phyloP scores from a whole-genome alignment of 2,329 filamentous ascomycete genomes.

The Fonsecaea pedrosoi region DNA sequence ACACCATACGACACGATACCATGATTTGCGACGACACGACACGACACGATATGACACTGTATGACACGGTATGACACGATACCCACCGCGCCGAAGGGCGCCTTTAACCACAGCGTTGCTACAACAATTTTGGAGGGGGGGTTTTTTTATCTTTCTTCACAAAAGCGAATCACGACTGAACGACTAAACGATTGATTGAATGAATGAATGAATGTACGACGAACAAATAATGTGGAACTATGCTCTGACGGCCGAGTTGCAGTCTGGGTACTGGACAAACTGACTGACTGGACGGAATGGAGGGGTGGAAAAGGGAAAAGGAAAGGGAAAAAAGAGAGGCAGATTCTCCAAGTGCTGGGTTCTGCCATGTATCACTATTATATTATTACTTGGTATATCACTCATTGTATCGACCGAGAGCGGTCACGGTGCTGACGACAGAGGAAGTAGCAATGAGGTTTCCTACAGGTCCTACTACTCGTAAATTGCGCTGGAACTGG shows the following conservation, averaged over 20 bases:
- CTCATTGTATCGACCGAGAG: too few relatives aligned
- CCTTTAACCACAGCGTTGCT: not conserved
- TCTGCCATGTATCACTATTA: not conserved
- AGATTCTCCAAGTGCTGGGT: conserved; percentile 16
- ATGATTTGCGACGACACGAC: not conserved
- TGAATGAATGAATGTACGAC: too few relatives aligned
- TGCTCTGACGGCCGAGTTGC: too few relatives aligned
- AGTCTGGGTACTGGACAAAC: too few relatives aligned
- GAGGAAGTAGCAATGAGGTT: too few relatives aligned
- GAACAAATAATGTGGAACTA: too few relatives aligned
- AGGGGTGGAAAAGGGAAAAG: not conserved
- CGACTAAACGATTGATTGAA: too few relatives aligned
- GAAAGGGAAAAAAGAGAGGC: not conserved
- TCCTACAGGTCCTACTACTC: too few relatives aligned
- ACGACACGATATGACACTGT: not conserved
- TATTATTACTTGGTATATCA: not conserved
- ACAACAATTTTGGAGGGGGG: not conserved
- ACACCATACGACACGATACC: too few relatives aligned
- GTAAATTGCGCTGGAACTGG: not conserved
- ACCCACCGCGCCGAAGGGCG: not conserved
- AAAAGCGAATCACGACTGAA: not conserved
- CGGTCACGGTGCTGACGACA: too few relatives aligned
- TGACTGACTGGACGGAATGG: not conserved
- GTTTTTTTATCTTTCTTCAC: not conserved
- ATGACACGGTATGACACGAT: not conserved